Base-by-base conservation (phyloP, 2,329 filamentous ascomycete species). In the Clathrospora elynae region DNA sequence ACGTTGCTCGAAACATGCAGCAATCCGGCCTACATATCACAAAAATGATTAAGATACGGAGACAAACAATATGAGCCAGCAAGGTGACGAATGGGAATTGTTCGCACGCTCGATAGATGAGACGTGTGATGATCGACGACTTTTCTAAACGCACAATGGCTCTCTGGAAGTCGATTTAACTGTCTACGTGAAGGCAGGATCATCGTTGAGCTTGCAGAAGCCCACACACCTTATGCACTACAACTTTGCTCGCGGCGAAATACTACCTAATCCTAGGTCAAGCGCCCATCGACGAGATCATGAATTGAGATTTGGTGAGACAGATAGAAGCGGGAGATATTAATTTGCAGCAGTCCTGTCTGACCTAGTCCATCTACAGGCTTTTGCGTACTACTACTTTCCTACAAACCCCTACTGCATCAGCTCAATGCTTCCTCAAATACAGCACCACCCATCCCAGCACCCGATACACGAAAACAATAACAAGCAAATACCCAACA, bases 401-500 rank as follows among this genome's bases (percentile, higher is more conserved):
- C 20, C 10, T 23, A 10, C 20, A 23, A 23, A 6, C 10, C 10
- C 10, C 20, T 23, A 2, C 11, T 6, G 14, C 7, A 13, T 13
- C 19, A 14, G 12, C 8, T 38, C 16, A 61, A 33, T 59, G 54
- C 53, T 61, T 67, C 51, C 68, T 64, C 44, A 71, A 35, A 46
- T 66, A 73, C 56, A 90, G 68, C 16, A 81, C 83, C 37, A 81
- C 54, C 82, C 83, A 88, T 1, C 83, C 84, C 4, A 89, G 75
- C 4, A 89, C 31, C 35, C 88, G 74, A 72, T 91, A 91, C 0
- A 82, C 89, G 10, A 80, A 73, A 55, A 90, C 85, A 52, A 95
- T 95, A 2, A 76, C 82, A 36, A 95, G 64, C 74, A 92, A 77
- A 55, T 92, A 91, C 0, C 88, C 89, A 13, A 89, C 81, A 77